phyloP scores from a whole-genome alignment of 2,329 filamentous ascomycete genomes.

The Colletotrichum camelliae region DNA sequence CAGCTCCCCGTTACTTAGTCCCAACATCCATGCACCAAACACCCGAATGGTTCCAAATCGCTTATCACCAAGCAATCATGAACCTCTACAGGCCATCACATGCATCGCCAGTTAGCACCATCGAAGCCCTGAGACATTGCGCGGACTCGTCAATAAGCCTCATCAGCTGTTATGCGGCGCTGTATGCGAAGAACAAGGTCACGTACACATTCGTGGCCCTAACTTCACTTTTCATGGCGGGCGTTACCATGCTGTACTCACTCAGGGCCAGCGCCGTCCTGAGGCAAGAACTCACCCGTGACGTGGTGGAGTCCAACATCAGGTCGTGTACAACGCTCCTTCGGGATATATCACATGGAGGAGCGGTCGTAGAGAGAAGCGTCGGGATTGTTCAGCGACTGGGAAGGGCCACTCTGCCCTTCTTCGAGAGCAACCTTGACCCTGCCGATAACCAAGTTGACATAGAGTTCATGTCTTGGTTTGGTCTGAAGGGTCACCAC shows the following conservation, averaged over 20 bases:
- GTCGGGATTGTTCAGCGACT: neutral
- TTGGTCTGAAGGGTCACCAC: constrained; percentile 23
- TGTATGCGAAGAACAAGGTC: constrained; percentile 31
- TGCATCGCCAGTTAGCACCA: constrained; percentile 10
- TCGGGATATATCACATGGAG: neutral
- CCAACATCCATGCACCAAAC: constrained; percentile 29
- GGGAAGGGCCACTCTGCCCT: constrained; percentile 12
- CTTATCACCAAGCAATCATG: constrained; percentile 29
- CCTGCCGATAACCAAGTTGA: constrained; percentile 17
- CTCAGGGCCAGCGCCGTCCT: constrained; percentile 26
- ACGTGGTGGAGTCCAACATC: constrained; percentile 3
- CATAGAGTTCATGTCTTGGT: constrained; percentile 29
- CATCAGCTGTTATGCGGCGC: constrained; percentile 22
- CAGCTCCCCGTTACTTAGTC: constrained; percentile 27
- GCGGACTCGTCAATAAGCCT: constrained; percentile 23
- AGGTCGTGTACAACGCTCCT: neutral
- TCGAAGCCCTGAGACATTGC: constrained; percentile 19
- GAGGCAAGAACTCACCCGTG: neutral
- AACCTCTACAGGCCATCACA: constrained; percentile 29
- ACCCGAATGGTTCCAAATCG: constrained; percentile 32
- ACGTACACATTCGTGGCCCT: constrained; percentile 32
- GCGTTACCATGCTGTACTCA: constrained; percentile 31
- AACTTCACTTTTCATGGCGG: constrained; percentile 31
- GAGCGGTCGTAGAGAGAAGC: neutral
- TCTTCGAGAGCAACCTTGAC: neutral